phyloP scores from a whole-genome alignment of 768 basidiomycete genomes.

The Boletales sp. region DNA sequence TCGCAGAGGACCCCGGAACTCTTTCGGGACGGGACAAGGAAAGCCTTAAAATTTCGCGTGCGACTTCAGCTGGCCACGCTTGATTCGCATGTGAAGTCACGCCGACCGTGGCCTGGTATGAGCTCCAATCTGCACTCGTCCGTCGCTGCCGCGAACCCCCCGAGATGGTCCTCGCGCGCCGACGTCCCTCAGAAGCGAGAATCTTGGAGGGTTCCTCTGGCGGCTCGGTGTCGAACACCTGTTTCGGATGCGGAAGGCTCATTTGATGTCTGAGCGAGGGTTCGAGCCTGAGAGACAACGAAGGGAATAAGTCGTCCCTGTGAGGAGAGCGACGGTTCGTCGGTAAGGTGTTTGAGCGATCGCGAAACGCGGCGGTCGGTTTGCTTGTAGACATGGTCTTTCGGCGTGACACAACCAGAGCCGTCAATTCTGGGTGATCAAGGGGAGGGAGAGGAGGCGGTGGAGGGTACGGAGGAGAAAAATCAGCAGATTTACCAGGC shows the following conservation, averaged over 20 bases:
- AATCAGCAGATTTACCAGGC: slow-evolving; percentile 15
- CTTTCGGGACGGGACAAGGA: slow-evolving; percentile 32
- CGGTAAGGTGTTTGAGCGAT: slow-evolving; percentile 25
- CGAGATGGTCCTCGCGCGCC: slow-evolving; percentile 30
- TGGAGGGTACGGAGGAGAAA: slow-evolving; percentile 26
- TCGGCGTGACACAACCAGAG: background rate
- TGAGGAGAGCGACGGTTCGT: slow-evolving; percentile 8
- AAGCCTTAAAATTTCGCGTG: slow-evolving; percentile 51
- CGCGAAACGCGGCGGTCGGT: slow-evolving; percentile 3
- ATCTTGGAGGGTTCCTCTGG: slow-evolving; percentile 2
- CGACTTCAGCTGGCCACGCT: slow-evolving; percentile 58
- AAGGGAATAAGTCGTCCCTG: slow-evolving; percentile 19
- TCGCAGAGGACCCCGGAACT: slow-evolving; percentile 23
- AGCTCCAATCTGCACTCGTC: slow-evolving; percentile 56
- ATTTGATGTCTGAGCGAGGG: slow-evolving; percentile 26
- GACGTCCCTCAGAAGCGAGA: background rate
- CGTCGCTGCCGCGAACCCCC: slow-evolving; percentile 40
- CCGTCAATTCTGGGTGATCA: slow-evolving; percentile 36
- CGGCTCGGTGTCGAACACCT: slow-evolving; percentile 15
- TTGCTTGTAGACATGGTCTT: no score
- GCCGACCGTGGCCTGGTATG: slow-evolving; percentile 41
- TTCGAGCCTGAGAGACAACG: slow-evolving; percentile 24
- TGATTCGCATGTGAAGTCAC: slow-evolving; percentile 29
- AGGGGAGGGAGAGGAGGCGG: slow-evolving; percentile 57
- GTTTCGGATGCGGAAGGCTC: slow-evolving; percentile 26